Evolutionary conservation across 2,329 filamentous ascomycete genomes (phyloP).

Genomic region (Pseudogymnoascus sp.): DNA sequence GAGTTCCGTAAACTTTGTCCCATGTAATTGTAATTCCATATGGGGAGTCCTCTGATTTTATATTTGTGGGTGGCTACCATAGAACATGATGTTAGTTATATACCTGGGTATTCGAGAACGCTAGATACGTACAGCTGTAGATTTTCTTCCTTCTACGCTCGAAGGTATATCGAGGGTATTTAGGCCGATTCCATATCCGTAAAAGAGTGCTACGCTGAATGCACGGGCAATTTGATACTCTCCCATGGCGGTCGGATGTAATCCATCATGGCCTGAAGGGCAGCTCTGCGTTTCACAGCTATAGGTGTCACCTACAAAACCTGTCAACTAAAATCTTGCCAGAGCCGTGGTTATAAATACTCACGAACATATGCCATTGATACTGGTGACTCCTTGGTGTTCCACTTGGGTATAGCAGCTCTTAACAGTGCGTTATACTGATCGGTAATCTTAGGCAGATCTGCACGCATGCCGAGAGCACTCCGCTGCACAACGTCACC

Average conservation of each 20-base stretch:
- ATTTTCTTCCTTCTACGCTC: too few species aligned
- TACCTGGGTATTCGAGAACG: too few species aligned
- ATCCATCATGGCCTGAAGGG: conserved; percentile 31
- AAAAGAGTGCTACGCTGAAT: conserved; percentile 20
- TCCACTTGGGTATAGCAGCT: conserved; percentile 23
- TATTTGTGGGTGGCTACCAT: too few species aligned
- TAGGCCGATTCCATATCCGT: too few species aligned
- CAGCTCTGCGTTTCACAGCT: too few species aligned
- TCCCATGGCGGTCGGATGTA: conserved; percentile 36
- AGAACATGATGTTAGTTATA: too few species aligned
- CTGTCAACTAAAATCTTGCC: conserved; percentile 19
- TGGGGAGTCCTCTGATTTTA: too few species aligned
- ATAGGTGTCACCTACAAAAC: background rate
- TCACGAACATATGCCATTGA: conserved; percentile 28
- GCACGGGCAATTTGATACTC: conserved; percentile 37
- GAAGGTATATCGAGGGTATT: too few species aligned
- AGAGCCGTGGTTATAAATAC: conserved; percentile 24
- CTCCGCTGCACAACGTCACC: conserved; percentile 12
- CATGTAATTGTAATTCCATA: too few species aligned
- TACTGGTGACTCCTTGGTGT: conserved; percentile 24
- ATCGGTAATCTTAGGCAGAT: conserved; percentile 28
- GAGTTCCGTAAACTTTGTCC: too few species aligned
- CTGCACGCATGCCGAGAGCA: conserved; percentile 11
- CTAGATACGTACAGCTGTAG: too few species aligned
- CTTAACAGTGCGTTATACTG: conserved; percentile 18